phyloP scores from a whole-genome alignment of 495 filamentous ascomycete species.

The Penicillium malachiteum region DNA sequence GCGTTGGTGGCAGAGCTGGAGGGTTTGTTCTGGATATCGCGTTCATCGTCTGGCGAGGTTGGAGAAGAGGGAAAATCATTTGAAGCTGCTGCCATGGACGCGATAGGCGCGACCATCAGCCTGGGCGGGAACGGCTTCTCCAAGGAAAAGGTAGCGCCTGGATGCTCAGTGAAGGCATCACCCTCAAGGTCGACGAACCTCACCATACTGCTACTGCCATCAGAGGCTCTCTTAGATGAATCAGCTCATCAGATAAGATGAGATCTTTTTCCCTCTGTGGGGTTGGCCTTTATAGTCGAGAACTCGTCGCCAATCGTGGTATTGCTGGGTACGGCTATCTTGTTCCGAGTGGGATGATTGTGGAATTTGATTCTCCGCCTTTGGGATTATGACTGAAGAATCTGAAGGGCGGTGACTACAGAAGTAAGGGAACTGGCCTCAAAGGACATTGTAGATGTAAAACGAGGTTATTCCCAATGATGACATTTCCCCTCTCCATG shows the following conservation, averaged over 20 bases:
- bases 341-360: conserved; percentile 30
- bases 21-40: conserved; percentile 23
- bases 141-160: conserved; percentile 13
- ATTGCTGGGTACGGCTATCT: conserved; percentile 7
- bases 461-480: conserved; percentile 1
- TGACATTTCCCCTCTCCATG: conserved; percentile 3
- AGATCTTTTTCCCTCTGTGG: background rate
- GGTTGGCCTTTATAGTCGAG: conserved; percentile 19
- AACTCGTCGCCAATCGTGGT: conserved; percentile 1
- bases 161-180: conserved; percentile 32
- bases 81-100: background rate
- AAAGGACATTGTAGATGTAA: background rate
- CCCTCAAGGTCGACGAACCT: conserved; percentile 47
- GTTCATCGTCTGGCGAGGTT: conserved; percentile 11
- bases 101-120: conserved; percentile 18
- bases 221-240: conserved; percentile 13
- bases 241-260: conserved; percentile 31
- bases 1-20: background rate
- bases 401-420: background rate
- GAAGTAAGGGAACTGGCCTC: background rate
- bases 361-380: conserved; percentile 29
- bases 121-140: conserved; percentile 28
- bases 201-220: conserved; percentile 43
- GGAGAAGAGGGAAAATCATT: conserved; percentile 14
- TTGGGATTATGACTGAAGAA: conserved; percentile 9